Evolutionary conservation across 768 basidiomycete species (phyloP).

Genomic region (Cyathus striatus): DNA sequence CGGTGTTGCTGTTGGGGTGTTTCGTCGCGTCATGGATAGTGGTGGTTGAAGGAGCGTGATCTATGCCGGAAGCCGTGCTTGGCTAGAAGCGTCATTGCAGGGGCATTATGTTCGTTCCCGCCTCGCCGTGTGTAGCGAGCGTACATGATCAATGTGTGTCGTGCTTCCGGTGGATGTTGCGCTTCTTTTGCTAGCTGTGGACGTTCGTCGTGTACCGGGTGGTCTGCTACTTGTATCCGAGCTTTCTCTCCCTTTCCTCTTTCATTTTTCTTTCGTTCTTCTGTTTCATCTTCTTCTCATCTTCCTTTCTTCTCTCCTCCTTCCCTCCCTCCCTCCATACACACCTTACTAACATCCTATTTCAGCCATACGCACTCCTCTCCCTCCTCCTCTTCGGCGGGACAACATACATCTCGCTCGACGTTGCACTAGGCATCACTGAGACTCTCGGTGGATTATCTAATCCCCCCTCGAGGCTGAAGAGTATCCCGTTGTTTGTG

Average conservation of each 20-base stretch:
- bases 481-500: not conserved
- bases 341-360: not conserved
- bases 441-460: not conserved
- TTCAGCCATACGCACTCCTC: not conserved
- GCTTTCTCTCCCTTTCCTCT: constrained; percentile 41
- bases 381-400: not conserved
- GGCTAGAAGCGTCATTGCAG: too few relatives aligned
- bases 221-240: too few relatives aligned
- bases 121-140: too few relatives aligned
- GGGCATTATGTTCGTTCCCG: too few relatives aligned
- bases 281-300: not conserved
- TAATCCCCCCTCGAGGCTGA: not conserved
- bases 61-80: too few relatives aligned
- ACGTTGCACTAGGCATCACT: not conserved
- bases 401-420: not conserved
- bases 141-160: too few relatives aligned
- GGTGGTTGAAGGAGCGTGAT: too few relatives aligned
- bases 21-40: too few relatives aligned
- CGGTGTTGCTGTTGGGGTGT: too few relatives aligned
- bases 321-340: not conserved
- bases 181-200: too few relatives aligned
- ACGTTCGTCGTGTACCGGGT: too few relatives aligned
- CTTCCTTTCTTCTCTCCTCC: not conserved
- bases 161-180: too few relatives aligned
- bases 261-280: not conserved